Conservation (phyloP, 2,329 filamentous ascomycete species). For the Colletotrichum filicis region DNA sequence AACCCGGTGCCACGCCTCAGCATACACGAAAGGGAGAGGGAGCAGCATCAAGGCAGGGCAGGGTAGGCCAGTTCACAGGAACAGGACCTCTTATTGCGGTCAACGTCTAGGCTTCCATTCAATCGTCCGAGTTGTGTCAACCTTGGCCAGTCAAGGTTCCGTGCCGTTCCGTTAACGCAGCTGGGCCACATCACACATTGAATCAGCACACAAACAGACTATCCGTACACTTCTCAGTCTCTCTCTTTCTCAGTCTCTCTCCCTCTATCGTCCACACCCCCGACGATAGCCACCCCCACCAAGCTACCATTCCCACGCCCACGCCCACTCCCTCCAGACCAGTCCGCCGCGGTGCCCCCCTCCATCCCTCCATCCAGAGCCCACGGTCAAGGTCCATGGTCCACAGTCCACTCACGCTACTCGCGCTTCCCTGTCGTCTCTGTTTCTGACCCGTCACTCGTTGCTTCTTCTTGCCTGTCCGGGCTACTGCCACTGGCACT, state of each 20-base stretch:
- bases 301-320: background rate
- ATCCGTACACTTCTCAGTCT: background rate
- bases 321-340: background rate
- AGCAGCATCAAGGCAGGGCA: background rate
- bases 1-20: background rate
- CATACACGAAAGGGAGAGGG: background rate
- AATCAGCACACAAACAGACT: background rate
- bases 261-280: background rate
- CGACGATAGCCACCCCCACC: slow-evolving; percentile 8
- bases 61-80: background rate
- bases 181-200: slow-evolving; percentile 4
- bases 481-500: slow-evolving; percentile 23
- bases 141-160: slow-evolving; percentile 13
- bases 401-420: slow-evolving; percentile 26
- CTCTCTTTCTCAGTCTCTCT: background rate
- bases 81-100: background rate
- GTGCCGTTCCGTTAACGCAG: slow-evolving; percentile 13
- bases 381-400: slow-evolving; percentile 6
- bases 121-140: background rate
- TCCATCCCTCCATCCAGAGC: background rate
- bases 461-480: slow-evolving; percentile 19
- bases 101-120: background rate
- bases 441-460: slow-evolving; percentile 28
- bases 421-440: slow-evolving; percentile 23
- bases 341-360: background rate